Evolutionary conservation across 805 yeast species (phyloP).

Genomic region (Nakazawaea wickerhamii): DNA sequence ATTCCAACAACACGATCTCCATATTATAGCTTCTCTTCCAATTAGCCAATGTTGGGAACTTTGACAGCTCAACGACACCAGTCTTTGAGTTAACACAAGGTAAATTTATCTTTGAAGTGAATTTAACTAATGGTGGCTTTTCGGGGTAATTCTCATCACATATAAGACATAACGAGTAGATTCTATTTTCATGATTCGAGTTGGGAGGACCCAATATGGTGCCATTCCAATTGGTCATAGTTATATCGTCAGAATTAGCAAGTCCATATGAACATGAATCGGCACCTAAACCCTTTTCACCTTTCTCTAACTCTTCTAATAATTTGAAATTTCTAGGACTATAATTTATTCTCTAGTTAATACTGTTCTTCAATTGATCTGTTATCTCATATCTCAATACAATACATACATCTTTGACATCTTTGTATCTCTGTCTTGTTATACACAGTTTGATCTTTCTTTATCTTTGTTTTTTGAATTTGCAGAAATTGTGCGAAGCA

Average conservation of each 20-base stretch:
- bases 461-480: too few relatives aligned
- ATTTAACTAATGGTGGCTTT: slow-evolving; percentile 76
- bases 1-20: slow-evolving; percentile 86
- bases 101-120: slow-evolving; percentile 78
- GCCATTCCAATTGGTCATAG: slow-evolving; percentile 96
- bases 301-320: slow-evolving; percentile 94
- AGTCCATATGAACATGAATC: slow-evolving; percentile 96
- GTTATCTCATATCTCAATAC: not conserved
- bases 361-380: too few relatives aligned
- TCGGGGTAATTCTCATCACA: slow-evolving; percentile 89
- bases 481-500: too few relatives aligned
- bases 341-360: too few relatives aligned
- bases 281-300: slow-evolving; percentile 96
- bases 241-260: slow-evolving; percentile 82
- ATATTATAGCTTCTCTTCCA: slow-evolving; percentile 92
- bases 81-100: slow-evolving; percentile 75
- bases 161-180: slow-evolving; percentile 73
- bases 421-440: not conserved
- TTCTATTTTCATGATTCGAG: slow-evolving; percentile 82
- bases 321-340: slow-evolving; percentile 93
- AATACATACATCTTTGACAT: slow-evolving; percentile 12
- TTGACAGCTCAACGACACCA: slow-evolving; percentile 49
- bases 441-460: not conserved
- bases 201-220: slow-evolving; percentile 95
- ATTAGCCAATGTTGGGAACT: slow-evolving; percentile 62